These are phyloP conservation scores for Capsicum rhomboideum DNA, from an alignment of 257 asterid species.

Conservation along the genomic window DNA sequence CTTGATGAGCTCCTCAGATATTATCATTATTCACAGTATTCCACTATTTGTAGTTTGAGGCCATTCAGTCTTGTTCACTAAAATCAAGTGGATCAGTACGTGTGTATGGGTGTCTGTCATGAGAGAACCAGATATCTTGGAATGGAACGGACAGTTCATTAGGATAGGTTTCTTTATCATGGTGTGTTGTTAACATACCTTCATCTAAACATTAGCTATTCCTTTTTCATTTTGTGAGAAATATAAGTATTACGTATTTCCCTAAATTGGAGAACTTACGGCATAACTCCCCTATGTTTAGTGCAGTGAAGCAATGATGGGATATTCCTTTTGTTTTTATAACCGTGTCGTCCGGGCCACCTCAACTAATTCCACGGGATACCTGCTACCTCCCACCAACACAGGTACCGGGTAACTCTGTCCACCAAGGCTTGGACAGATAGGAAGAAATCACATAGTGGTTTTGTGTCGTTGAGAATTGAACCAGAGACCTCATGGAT, in stretches of 20 bases:
- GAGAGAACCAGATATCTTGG: not conserved
- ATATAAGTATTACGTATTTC: not conserved
- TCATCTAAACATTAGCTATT: not conserved
- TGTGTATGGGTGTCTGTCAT: not conserved
- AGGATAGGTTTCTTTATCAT: not conserved
- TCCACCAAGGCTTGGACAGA: not conserved
- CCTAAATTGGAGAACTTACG: not conserved
- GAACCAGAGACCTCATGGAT: not conserved
- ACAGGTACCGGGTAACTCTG: not conserved
- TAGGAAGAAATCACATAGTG: not conserved
- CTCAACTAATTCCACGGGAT: not conserved
- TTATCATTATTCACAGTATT: not conserved
- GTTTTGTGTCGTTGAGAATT: not conserved
- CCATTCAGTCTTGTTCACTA: not conserved
- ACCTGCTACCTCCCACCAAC: not conserved
- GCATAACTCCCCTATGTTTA: not conserved
- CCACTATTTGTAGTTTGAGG: not conserved
- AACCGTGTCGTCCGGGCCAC: not conserved
- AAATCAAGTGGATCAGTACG: not conserved
- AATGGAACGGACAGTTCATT: not conserved
- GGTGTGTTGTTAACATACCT: not conserved
- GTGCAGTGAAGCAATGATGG: not conserved
- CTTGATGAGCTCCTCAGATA: not conserved
- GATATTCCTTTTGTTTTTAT: not conserved
- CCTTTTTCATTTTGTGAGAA: not conserved